Evolutionary conservation across 2,329 filamentous ascomycete species (phyloP), one percentile per base, ranked within the genome.

Genomic region (Fusarium decemcellulare): DNA sequence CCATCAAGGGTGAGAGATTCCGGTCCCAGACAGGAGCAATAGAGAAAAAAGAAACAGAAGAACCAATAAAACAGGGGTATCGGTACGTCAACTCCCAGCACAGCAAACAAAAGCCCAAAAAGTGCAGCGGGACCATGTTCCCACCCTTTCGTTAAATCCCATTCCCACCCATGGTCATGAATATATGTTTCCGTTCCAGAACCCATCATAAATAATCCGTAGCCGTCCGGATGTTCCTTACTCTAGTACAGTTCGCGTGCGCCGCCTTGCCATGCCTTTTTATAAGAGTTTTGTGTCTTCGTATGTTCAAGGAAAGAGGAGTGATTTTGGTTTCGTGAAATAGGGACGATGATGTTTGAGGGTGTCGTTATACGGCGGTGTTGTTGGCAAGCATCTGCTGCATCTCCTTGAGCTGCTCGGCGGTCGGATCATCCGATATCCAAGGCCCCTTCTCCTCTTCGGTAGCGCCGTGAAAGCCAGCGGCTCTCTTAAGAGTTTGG

Each of bases 401-500:
- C 86, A 92, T 87, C 76, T 86, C 83, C 77, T 87, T 83, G 65
- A 90, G 77, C 75, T 91, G 86, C 62, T 88, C 87, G 59, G 87
- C 84, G 3, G 86, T 89, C 5, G 91, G 88, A 76, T 93, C 92
- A 67, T 94, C 91, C 0, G 90, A 90, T 60, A 94, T 81, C 93
- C 93, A 97, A 8, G 90, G 87, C 1, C 95, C 95, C 80, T 94
- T 95, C 85, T 98, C 95, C 72, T 95, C 93, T 1, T 92, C 90
- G 0, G 92, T 95, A 6, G 94, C 92, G 65, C 86, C 86, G 72
- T 91, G 90, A 76, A 98, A 91, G 30, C 92, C 95, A 72, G 97
- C 90, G n/a, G 95, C 94, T 34, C 95, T 89, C 79, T 92, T 92
- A 77, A 98, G 80, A 2, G 95, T 98, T 83, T 96, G 92, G 53